Base-by-base conservation (phyloP, 352 stramenopile genomes). In the Paralagenidium karlingii region DNA sequence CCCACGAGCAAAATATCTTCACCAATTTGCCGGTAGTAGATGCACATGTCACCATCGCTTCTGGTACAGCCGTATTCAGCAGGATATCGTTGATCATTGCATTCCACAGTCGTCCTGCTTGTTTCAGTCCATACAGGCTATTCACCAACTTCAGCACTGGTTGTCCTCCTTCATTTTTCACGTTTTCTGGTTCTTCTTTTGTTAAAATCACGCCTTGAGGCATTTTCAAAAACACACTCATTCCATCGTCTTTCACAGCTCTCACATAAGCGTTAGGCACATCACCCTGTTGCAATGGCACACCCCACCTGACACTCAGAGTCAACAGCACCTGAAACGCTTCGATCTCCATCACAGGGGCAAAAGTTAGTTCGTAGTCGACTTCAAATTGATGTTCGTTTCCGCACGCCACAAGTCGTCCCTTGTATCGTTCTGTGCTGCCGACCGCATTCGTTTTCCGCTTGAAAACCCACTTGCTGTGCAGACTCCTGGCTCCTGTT, bases 41-140 rank as follows among this genome's bases (percentile, higher is more conserved):
- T 7, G 7, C 30, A 36, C 22, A 20, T 3, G 30, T 36, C 30
- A n/a, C n/a, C n/a, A n/a, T n/a, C n/a, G n/a, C n/a, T n/a, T n/a
- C n/a, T n/a, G n/a, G n/a, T n/a, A n/a, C n/a, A n/a, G n/a, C n/a
- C n/a, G n/a, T n/a, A n/a, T n/a, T n/a, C n/a, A n/a, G n/a, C n/a
- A n/a, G n/a, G n/a, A n/a, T n/a, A n/a, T n/a, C 16, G 24, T 65
- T 7, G 7, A 36, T 16, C 7, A 36, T 7, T 7, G 19, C 7
- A 36, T 20, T 36, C 30, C 57, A 68, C 22, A 73, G 24, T 0
- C 49, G 25, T 5, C 49, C 51, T 1, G 57, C 48, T 30, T 68
- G 58, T 27, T 61, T 63, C 0, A 63, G 24, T 0, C 54, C 61
- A 25, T 66, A 68, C 0, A 66, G 33, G 16, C 40, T 60, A 5